Conservation (phyloP, 495 filamentous ascomycete genomes). For the Usnea hakonensis region DNA sequence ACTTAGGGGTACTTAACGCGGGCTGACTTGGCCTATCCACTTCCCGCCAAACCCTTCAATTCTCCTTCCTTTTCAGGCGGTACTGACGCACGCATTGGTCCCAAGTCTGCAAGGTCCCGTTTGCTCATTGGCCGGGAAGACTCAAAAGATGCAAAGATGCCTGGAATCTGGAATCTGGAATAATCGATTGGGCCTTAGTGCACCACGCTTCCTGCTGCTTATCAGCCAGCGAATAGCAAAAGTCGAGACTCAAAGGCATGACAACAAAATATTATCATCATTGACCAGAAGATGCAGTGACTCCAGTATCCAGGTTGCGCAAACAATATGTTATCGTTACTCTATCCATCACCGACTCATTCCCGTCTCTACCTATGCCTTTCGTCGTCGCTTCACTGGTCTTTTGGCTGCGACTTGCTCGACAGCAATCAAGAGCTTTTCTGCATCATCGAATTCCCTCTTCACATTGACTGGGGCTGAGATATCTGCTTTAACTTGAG, state of each 20-base stretch:
- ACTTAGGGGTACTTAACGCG: no score
- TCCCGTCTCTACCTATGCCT: conserved; percentile 34
- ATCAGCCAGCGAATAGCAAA: not conserved
- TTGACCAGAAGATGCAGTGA: not conserved
- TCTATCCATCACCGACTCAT: conserved; percentile 40
- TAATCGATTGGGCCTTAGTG: not conserved
- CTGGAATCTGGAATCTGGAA: not conserved
- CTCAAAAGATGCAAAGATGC: not conserved
- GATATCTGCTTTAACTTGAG: conserved; percentile 20
- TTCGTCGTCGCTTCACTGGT: conserved; percentile 18
- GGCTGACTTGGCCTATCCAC: not conserved
- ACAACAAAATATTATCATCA: not conserved
- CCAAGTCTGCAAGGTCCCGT: not conserved
- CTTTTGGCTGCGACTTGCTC: conserved; percentile 18
- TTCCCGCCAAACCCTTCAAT: not conserved
- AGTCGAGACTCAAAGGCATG: not conserved
- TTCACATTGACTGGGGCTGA: conserved; percentile 26
- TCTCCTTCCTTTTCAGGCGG: not conserved
- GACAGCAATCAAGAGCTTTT: conserved; percentile 25
- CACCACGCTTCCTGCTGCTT: not conserved
- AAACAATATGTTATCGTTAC: not conserved
- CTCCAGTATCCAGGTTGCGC: not conserved
- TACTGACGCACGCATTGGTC: not conserved
- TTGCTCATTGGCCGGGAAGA: not conserved
- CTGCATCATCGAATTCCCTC: conserved; percentile 25